Base-by-base conservation (phyloP, 1,284 basidiomycete genomes). In the Paramarasmius palmivorus region DNA sequence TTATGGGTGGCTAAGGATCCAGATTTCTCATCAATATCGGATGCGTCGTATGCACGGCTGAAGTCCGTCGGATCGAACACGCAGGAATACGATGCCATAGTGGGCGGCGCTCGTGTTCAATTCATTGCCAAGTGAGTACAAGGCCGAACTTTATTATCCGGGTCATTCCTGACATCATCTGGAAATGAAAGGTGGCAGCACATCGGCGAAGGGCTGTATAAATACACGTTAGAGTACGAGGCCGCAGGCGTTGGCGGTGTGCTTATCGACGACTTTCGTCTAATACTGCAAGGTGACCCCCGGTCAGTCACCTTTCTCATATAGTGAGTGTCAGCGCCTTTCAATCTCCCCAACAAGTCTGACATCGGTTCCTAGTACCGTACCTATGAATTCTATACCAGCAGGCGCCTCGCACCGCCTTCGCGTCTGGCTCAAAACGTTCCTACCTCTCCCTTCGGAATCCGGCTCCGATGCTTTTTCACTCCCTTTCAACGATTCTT, bases 1-100 rank as follows among this genome's bases (percentile, higher is more conserved):
- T 61, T 85, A 22, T 84, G 81, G 81, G 65, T 85, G 7, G 82
- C 78, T 10, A 78, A 71, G 61, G 81, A 86, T 59, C 80, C 79
- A 3, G 80, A 86, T 60, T 85, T 86, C 61, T 65, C 69, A 39
- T 68, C 76, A 1, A 76, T 86, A 38, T 66, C 69, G n/a, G 74
- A 82, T 50, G 81, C 78, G 10, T 77, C 78, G 1, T 79, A 81
- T 60, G 78, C 81, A 37, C 63, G 73, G 35, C 63, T 80, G 52
- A 76, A 73, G 55, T 71, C 58, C 36, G 65, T 69, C 20, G 70
- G 73, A 15, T 58, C 70, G 12, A 73, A 74, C 51, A 66, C 71
- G 59, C 73, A 79, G 54, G 59, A 80, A 34, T 85, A 86, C 60
- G 73, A 79, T 56, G 75, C 70, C 3, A 66, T 72, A 47, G 72